Evolutionary conservation across 169 alveolate species (phyloP).

Genomic region (Babesia bovis): DNA sequence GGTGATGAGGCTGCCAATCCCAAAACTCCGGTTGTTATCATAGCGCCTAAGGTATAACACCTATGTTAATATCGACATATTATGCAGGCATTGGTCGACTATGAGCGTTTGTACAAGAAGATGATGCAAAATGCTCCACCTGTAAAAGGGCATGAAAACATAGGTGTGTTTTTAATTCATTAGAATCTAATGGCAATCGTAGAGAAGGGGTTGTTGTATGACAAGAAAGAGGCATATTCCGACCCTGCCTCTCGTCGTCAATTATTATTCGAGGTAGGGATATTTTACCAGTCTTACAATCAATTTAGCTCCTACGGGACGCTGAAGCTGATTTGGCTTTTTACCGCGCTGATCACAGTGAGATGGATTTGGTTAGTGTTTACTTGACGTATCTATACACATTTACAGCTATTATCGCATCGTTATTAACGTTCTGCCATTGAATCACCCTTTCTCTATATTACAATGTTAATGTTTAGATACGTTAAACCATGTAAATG

Average conservation of each 20-base stretch:
- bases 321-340: constrained; percentile 66
- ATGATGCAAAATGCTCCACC: constrained; percentile 52
- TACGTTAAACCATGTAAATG: too few relatives aligned
- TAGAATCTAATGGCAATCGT: background rate
- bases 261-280: constrained; percentile 43
- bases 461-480: background rate
- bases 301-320: constrained; percentile 54
- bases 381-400: background rate
- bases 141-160: background rate
- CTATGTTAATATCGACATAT: background rate
- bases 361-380: constrained; percentile 49
- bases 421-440: background rate
- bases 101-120: constrained; percentile 64
- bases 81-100: constrained; percentile 63
- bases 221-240: constrained; percentile 46
- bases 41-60: constrained; percentile 59
- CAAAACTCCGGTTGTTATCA: constrained; percentile 66
- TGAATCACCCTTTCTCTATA: background rate
- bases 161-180: constrained; percentile 1
- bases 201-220: constrained; percentile 53
- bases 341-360: constrained; percentile 65
- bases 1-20: constrained; percentile 17
- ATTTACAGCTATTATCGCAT: constrained; percentile 31
- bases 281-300: background rate
- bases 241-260: constrained; percentile 64